phyloP scores from a whole-genome alignment of 169 alveolate genomes.

The Cytauxzoon felis region DNA sequence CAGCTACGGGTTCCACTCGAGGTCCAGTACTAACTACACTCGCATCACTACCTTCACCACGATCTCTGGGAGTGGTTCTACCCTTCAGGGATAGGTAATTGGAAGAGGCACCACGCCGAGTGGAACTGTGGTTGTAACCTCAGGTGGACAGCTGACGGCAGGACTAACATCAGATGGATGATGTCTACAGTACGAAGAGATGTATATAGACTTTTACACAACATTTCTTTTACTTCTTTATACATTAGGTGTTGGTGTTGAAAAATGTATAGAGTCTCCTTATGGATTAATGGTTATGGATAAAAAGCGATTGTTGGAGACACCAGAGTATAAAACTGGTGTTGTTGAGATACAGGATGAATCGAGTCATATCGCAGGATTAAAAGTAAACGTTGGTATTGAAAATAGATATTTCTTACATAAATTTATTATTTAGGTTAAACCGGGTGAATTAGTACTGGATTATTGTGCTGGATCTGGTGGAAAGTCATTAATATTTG shows the following conservation, averaged over 20 bases:
- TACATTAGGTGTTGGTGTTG: conserved; percentile 75
- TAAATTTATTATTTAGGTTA: conserved; percentile 63
- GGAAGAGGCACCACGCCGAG: too few species aligned
- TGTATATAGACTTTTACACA: conserved; percentile 5
- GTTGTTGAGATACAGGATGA: conserved; percentile 91
- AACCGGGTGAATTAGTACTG: conserved; percentile 86
- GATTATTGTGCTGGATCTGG: conserved; percentile 95
- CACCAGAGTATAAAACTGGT: conserved; percentile 85
- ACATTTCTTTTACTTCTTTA: conserved; percentile 20
- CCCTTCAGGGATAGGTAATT: too few species aligned
- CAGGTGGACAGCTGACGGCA: too few species aligned
- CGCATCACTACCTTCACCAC: too few species aligned
- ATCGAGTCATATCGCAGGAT: conserved; percentile 81
- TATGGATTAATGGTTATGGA: conserved; percentile 79
- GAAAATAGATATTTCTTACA: conserved; percentile 41
- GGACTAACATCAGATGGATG: too few species aligned
- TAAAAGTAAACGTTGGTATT: conserved; percentile 44
- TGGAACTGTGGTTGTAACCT: too few species aligned
- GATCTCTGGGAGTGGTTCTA: too few species aligned
- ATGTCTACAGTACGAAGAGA: too few species aligned
- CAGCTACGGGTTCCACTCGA: too few species aligned
- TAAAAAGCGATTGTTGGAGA: conserved; percentile 70
- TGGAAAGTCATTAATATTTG: conserved; percentile 90
- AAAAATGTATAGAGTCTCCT: conserved; percentile 81
- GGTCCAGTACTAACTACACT: too few species aligned